Evolutionary conservation across 2,329 filamentous ascomycete species (phyloP), one percentile per base, ranked within the genome.

Genomic region (Thermoascus crustaceus): DNA sequence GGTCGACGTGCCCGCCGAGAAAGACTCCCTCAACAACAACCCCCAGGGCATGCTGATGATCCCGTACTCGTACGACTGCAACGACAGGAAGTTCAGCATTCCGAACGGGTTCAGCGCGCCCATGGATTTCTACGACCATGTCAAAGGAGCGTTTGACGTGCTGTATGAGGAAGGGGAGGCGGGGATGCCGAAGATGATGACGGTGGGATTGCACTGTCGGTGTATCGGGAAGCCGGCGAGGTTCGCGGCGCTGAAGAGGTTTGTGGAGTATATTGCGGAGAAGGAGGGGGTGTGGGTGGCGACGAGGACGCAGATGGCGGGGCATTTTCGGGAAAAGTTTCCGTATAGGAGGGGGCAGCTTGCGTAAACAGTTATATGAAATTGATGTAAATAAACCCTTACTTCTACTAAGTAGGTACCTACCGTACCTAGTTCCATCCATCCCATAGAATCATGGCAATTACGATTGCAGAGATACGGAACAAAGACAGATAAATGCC

Each of bases 151-250:
- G 0, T 74, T 75, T 34, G 71, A 75, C 43, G 63, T 70, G 6
- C 47, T 74, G 18, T 72, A 73, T 38, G 67, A 68, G 26, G 69
- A 73, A 41, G 69, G 69, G 0, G 47, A 59, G 35, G 58, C 59
- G 7, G 69, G 69, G 1, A 52, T 51, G 43, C 69, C 69, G 4
- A 72, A 71, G 54, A 75, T 75, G 71, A 74, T 75, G 71, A 74
- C 72, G 0, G 62, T 75, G 13, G 70, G 67, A 2, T 47, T 74
- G 16, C 71, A 74, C 46, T 72, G 68, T 43, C 62, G 69, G 5
- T 69, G 71, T 35, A 64, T 69, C 25, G 72, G 71, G 1, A 61
- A 68, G 18, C 71, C 71, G 1, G 72, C 68, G 4, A 56, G 72
- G 2, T 69, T 70, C 40, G 61, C 57, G 26, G 71, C 71, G 2